Conservation (phyloP, 192 early-diverging fungal species). For the Globomyces pollinis-pini region DNA sequence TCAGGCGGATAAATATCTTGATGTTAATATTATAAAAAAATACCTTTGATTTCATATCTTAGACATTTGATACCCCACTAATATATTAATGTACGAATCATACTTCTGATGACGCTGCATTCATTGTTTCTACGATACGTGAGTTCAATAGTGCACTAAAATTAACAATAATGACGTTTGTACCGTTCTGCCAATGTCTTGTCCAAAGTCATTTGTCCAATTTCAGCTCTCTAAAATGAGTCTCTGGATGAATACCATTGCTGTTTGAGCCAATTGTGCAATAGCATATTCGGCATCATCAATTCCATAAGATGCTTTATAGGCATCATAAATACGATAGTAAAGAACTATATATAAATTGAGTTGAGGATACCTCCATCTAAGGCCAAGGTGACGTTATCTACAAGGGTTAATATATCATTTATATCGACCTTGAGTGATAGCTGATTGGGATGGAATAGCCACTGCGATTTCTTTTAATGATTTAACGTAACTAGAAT, state of each 20-base stretch:
- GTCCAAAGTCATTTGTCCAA: constrained; percentile 96
- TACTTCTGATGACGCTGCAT: constrained; percentile 78
- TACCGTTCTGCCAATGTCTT: constrained; percentile 90
- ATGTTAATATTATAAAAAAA: background rate
- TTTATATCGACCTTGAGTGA: too few relatives aligned
- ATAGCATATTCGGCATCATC: constrained; percentile 93
- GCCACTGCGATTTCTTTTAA: constrained; percentile 94
- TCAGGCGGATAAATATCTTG: constrained; percentile 86
- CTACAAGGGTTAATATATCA: too few relatives aligned
- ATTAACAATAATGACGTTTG: too few relatives aligned
- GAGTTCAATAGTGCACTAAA: constrained; percentile 82
- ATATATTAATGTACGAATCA: too few relatives aligned
- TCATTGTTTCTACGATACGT: constrained; percentile 93
- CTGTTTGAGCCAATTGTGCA: constrained; percentile 96
- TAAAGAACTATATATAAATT: too few relatives aligned
- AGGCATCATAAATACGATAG: constrained; percentile 86
- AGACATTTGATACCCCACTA: constrained; percentile 97
- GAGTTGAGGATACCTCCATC: too few relatives aligned
- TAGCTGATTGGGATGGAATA: constrained; percentile 68
- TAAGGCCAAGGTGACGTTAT: constrained; percentile 92
- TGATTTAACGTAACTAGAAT: too few relatives aligned
- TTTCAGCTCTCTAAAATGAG: constrained; percentile 92
- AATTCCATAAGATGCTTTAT: constrained; percentile 80
- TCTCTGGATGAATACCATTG: constrained; percentile 50
- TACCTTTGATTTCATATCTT: constrained; percentile 79